These are phyloP conservation scores for Penicillium coffeae DNA, from an alignment of 495 filamentous ascomycete species.

Conservation along the genomic window DNA sequence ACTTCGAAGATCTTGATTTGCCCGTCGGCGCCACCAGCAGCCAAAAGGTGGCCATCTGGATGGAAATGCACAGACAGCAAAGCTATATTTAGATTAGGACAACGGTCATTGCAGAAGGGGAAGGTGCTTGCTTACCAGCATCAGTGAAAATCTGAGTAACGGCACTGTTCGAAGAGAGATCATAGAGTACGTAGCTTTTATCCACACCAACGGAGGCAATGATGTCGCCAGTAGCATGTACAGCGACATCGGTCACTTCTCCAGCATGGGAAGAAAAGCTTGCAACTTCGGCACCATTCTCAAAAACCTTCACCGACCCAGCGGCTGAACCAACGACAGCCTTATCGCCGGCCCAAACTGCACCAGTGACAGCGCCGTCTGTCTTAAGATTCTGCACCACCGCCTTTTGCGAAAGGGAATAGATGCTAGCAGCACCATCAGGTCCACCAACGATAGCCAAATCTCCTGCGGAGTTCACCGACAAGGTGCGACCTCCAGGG, in stretches of 20 bases:
- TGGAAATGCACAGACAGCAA: conserved; percentile 82
- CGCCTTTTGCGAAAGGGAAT: conserved; percentile 68
- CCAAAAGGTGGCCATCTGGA: conserved; percentile 92
- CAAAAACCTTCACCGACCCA: conserved; percentile 76
- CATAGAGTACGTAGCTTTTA: conserved; percentile 91
- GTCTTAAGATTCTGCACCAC: conserved; percentile 63
- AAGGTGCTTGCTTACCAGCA: conserved; percentile 57
- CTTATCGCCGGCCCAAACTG: conserved; percentile 68
- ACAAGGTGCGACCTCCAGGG: conserved; percentile 61
- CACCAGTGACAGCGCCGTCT: conserved; percentile 70
- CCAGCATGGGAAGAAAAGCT: conserved; percentile 77
- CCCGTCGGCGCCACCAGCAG: conserved; percentile 69
- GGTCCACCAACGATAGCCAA: conserved; percentile 75
- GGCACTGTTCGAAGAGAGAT: conserved; percentile 60
- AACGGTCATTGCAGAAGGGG: not conserved
- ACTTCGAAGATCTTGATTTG: conserved; percentile 84
- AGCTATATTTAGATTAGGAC: conserved; percentile 43
- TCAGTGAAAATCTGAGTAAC: conserved; percentile 78
- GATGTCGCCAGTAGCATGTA: conserved; percentile 82
- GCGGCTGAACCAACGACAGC: conserved; percentile 70
- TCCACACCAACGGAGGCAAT: conserved; percentile 85
- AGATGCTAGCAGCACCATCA: conserved; percentile 74
- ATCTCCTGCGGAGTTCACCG: conserved; percentile 61
- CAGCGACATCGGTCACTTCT: conserved; percentile 65
- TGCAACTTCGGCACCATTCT: conserved; percentile 59